Evolutionary conservation across 2,329 filamentous ascomycete genomes (phyloP).

Genomic region (Cladosporium sp.): DNA sequence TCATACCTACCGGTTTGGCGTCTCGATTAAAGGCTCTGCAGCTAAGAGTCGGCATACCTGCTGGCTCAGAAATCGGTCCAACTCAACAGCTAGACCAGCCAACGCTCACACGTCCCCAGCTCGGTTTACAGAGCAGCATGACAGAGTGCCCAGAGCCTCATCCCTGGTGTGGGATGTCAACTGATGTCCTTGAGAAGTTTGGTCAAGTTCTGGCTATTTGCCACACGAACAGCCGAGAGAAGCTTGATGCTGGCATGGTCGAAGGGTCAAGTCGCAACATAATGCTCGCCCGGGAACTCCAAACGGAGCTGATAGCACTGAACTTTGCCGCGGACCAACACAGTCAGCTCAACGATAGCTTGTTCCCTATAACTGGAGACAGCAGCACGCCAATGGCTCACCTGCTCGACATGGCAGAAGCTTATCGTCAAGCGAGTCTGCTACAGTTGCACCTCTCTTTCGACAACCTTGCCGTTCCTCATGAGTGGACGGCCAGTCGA

Average conservation of each 20-base stretch:
- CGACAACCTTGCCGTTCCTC: conserved; percentile 4
- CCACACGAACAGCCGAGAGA: not conserved
- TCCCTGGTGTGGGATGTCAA: conserved; percentile 5
- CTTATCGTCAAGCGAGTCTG: conserved; percentile 14
- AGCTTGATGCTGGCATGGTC: not conserved
- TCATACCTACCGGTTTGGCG: not conserved
- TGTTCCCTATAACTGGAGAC: conserved; percentile 7
- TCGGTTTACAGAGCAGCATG: too few relatives aligned
- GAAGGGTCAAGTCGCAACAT: not conserved
- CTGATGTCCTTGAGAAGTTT: conserved; percentile 1
- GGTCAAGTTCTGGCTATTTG: conserved; percentile 4
- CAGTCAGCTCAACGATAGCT: not conserved
- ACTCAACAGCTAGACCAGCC: too few relatives aligned
- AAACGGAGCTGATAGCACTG: not conserved
- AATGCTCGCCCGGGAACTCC: not conserved
- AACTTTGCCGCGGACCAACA: not conserved
- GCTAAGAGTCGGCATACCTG: not conserved
- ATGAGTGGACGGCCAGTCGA: too few relatives aligned
- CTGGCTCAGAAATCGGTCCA: too few relatives aligned
- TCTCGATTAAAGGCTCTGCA: not conserved
- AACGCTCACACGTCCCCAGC: too few relatives aligned
- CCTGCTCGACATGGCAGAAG: conserved; percentile 14
- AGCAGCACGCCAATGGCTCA: conserved; percentile 13
- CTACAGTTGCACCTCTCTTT: conserved; percentile 15
- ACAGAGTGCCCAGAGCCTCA: not conserved